Conservation (phyloP, 1,139 yeast species). For the Suhomyces bokatorum region DNA sequence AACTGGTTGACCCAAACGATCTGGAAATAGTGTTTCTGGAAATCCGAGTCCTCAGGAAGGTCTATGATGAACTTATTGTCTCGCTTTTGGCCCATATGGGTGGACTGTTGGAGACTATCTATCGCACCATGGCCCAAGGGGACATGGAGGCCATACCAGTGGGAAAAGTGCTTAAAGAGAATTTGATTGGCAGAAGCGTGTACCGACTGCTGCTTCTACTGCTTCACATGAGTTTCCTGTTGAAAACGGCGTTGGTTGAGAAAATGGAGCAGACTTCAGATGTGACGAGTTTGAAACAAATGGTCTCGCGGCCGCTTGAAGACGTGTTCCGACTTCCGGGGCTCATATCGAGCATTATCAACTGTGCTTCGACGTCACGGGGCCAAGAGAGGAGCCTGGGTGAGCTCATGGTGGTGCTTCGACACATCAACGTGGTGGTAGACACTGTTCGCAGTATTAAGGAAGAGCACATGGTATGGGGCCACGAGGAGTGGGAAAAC, state of each 20-base stretch:
- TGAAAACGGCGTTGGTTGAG: constrained; percentile 1
- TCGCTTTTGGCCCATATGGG: not conserved
- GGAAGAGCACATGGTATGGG: not conserved
- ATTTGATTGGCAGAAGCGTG: not conserved
- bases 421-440: constrained; percentile 1
- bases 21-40: not conserved
- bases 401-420: not conserved
- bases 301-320: constrained; percentile 8
- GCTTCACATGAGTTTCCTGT: constrained; percentile 1
- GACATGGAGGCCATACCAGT: not conserved
- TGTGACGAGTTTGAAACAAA: not conserved
- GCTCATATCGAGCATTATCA: not conserved
- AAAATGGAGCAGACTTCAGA: not conserved
- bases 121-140: not conserved
- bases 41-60: not conserved
- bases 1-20: not conserved
- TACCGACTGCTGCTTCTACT: not conserved
- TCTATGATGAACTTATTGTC: not conserved
- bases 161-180: not conserved
- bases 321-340: constrained; percentile 9
- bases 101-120: not conserved
- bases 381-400: too few species aligned
- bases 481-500: not conserved
- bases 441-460: not conserved
- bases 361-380: too few species aligned